Percentiles rank a stretch among this genome's conserved stretches.
These are phyloP conservation scores for Pseudonitzschia multiseries DNA, from an alignment of 108 stramenopile species.

Conservation along the genomic window DNA sequence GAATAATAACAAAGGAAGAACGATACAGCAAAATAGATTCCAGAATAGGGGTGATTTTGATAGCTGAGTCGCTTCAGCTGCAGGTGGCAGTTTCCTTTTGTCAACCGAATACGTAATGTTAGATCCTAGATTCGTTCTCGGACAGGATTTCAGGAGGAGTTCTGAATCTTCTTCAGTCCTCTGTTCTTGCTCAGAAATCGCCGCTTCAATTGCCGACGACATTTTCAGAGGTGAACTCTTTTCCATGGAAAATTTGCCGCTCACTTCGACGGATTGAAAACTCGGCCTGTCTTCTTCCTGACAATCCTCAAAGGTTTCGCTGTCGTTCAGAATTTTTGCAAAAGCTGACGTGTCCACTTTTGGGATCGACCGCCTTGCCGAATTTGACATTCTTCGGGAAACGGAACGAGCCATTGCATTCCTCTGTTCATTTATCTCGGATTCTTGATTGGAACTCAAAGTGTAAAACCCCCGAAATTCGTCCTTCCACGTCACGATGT, in stretches of 20 bases:
- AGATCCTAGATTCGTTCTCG: slow-evolving; percentile 3
- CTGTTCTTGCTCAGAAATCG: no score
- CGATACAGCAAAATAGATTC: slow-evolving; percentile 47
- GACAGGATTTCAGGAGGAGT: no score
- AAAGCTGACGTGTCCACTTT: background rate
- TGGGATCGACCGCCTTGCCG: background rate
- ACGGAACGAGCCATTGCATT: slow-evolving; percentile 16
- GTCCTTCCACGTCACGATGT: slow-evolving; percentile 34
- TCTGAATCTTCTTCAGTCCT: background rate
- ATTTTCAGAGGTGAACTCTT: background rate
- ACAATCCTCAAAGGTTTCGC: background rate
- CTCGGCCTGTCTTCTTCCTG: background rate
- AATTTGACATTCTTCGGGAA: slow-evolving; percentile 14
- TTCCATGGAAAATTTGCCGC: background rate
- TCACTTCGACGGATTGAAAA: background rate
- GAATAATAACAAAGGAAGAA: slow-evolving; percentile 45
- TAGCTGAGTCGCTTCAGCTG: slow-evolving; percentile 16
- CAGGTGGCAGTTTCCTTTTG: background rate
- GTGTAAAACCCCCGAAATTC: slow-evolving; percentile 37
- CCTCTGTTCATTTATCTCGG: slow-evolving; percentile 14
- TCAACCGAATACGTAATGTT: background rate
- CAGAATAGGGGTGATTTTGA: slow-evolving; percentile 46
- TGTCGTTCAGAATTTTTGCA: slow-evolving; percentile 5
- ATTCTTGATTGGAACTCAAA: slow-evolving; percentile 9
- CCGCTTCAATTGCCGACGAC: background rate